Evolutionary conservation across 345 rosid genomes (phyloP).

Genomic region (Eucalyptus curtisii): DNA sequence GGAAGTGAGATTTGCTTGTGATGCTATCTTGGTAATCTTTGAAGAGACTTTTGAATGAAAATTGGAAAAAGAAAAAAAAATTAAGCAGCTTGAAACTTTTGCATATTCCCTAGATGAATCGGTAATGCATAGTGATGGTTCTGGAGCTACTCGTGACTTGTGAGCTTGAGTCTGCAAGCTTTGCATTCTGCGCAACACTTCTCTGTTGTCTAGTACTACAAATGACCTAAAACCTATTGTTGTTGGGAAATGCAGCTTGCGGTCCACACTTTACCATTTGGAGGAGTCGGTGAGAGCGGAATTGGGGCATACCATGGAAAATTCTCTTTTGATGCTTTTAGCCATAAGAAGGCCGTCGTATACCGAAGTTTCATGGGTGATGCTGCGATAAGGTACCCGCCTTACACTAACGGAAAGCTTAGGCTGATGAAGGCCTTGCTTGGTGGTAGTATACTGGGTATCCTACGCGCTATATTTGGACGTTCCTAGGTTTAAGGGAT

Average conservation of each 20-base stretch:
- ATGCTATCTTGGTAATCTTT: neutral
- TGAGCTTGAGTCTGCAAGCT: neutral
- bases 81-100: neutral
- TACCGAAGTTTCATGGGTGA: slow-evolving; percentile 60
- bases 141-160: neutral
- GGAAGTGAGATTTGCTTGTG: neutral
- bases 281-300: slow-evolving; percentile 97
- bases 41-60: neutral
- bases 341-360: slow-evolving; percentile 90
- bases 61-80: neutral
- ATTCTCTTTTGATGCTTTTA: slow-evolving; percentile 88
- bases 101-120: neutral
- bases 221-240: neutral
- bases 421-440: slow-evolving; percentile 51
- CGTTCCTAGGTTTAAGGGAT: slow-evolving; percentile 7
- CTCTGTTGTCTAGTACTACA: neutral
- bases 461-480: slow-evolving; percentile 48
- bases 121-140: neutral
- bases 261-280: slow-evolving; percentile 60
- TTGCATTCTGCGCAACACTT: neutral
- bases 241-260: slow-evolving; percentile 41
- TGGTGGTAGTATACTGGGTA: slow-evolving; percentile 22
- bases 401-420: slow-evolving; percentile 56
- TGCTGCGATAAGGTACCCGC: slow-evolving; percentile 63
- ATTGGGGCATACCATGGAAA: slow-evolving; percentile 90